Evolutionary conservation across 208 protist species (phyloP).

Genomic region (Trypanosoma boissoni): DNA sequence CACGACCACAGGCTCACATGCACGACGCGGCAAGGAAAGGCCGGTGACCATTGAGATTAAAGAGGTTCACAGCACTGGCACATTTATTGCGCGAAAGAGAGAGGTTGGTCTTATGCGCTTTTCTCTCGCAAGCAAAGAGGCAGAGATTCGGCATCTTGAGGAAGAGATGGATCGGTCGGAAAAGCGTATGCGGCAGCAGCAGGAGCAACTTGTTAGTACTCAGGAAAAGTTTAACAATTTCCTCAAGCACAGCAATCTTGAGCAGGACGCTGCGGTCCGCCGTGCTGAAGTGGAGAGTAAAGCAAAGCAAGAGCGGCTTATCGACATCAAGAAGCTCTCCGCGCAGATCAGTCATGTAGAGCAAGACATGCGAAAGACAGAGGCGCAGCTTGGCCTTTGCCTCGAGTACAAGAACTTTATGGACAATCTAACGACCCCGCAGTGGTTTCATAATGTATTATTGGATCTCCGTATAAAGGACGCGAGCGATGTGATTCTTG

Average conservation of each 20-base stretch:
- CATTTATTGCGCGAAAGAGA: constrained; percentile 93
- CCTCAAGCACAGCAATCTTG: constrained; percentile 94
- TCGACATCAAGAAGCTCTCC: constrained; percentile 95
- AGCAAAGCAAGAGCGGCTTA: constrained; percentile 89
- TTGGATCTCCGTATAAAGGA: constrained; percentile 64
- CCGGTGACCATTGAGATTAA: constrained; percentile 33
- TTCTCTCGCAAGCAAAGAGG: constrained; percentile 91
- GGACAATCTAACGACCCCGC: constrained; percentile 82
- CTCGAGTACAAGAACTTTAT: constrained; percentile 91
- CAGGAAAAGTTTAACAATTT: constrained; percentile 94
- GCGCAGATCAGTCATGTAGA: constrained; percentile 85
- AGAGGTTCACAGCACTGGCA: constrained; percentile 86
- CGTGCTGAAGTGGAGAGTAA: constrained; percentile 91
- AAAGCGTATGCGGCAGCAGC: constrained; percentile 87
- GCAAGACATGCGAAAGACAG: constrained; percentile 88
- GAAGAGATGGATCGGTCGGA: constrained; percentile 89
- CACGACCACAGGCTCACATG: background rate
- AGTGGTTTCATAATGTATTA: constrained; percentile 84
- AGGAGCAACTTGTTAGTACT: constrained; percentile 92
- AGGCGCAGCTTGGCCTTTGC: constrained; percentile 92
- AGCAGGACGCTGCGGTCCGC: constrained; percentile 94
- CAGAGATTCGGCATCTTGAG: constrained; percentile 94
- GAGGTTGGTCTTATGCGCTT: constrained; percentile 96
- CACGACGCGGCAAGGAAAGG: background rate
- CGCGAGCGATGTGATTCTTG: constrained; percentile 49